Conservation (phyloP, 345 rosid genomes). For the Linum usitatissimum region DNA sequence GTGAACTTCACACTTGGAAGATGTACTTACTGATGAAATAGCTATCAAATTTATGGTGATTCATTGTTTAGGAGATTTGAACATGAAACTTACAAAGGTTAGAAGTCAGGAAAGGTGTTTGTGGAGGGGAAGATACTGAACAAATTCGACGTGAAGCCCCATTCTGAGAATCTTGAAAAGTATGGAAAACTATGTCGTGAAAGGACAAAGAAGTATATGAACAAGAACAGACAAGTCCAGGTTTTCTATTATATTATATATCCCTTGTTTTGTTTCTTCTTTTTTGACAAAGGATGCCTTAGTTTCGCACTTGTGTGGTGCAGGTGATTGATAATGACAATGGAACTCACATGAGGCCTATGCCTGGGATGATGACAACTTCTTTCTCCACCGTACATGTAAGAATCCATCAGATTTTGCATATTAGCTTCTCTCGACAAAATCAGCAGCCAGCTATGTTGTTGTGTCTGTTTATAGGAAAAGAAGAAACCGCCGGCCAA, state of each 20-base stretch:
- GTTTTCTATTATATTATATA: conserved; percentile 18
- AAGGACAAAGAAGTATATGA: conserved; percentile 59
- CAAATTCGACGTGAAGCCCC: conserved; percentile 86
- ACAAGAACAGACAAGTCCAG: conserved; percentile 69
- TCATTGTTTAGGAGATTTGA: background rate
- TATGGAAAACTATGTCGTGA: conserved; percentile 78
- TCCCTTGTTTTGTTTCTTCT: background rate
- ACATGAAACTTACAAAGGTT: conserved; percentile 8
- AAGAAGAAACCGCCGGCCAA: conserved; percentile 57
- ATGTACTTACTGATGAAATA: background rate
- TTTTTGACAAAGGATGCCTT: too few relatives aligned
- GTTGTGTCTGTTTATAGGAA: conserved; percentile 32
- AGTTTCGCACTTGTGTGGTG: too few relatives aligned
- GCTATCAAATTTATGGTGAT: background rate
- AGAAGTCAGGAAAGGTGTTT: conserved; percentile 37
- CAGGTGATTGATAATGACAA: conserved; percentile 77
- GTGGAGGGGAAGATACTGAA: conserved; percentile 70
- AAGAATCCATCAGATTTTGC: background rate
- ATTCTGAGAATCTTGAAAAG: conserved; percentile 55
- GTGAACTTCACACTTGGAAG: too few relatives aligned
- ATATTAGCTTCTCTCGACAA: too few relatives aligned
- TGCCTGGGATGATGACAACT: conserved; percentile 45
- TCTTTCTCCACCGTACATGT: conserved; percentile 5
- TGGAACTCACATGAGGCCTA: conserved; percentile 78
- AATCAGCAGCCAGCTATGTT: too few relatives aligned